A percentile compares a stretch with the other conserved stretches of the same genome.
Evolutionary conservation across 331 rosid species (phyloP).

Genomic region (Stylosanthes scabra): DNA sequence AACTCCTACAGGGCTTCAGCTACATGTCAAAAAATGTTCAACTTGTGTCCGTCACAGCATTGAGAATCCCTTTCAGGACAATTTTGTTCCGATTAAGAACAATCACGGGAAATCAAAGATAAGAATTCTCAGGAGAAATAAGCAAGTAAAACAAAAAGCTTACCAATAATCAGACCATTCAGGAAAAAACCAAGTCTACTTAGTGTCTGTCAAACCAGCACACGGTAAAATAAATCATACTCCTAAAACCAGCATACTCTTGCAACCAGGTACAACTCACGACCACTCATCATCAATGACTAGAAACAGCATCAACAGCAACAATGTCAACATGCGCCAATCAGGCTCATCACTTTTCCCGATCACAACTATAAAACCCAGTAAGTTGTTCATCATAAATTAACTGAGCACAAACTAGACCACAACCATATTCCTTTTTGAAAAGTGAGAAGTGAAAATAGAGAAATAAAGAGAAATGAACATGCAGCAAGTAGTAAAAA

Average conservation of each 20-base stretch:
- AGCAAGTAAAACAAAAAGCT: conserved; percentile 52
- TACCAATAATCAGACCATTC: conserved; percentile 60
- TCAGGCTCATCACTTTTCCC: conserved; percentile 70
- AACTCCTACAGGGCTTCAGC: conserved; percentile 58
- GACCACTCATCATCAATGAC: conserved; percentile 74
- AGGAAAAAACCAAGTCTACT: conserved; percentile 56
- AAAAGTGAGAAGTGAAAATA: conserved; percentile 11
- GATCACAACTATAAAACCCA: conserved; percentile 91
- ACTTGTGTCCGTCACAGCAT: conserved; percentile 57
- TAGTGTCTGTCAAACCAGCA: conserved; percentile 70
- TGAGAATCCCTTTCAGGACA: conserved; percentile 40
- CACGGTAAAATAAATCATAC: conserved; percentile 61
- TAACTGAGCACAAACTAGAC: conserved; percentile 38
- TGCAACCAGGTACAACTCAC: conserved; percentile 80
- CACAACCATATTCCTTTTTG: conserved; percentile 23
- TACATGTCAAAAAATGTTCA: conserved; percentile 54
- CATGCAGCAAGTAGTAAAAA: conserved; percentile 26
- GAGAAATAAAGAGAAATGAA: neutral
- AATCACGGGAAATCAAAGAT: conserved; percentile 47
- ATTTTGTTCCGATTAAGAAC: conserved; percentile 36
- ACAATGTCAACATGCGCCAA: conserved; percentile 66
- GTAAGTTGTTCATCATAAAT: conserved; percentile 61
- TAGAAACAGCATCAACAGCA: conserved; percentile 79
- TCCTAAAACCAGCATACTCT: conserved; percentile 70
- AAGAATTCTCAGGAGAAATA: conserved; percentile 50